These are phyloP conservation scores for Stentor roeselii DNA, from an alignment of 73 alveolate genomes.

Conservation along the genomic window DNA sequence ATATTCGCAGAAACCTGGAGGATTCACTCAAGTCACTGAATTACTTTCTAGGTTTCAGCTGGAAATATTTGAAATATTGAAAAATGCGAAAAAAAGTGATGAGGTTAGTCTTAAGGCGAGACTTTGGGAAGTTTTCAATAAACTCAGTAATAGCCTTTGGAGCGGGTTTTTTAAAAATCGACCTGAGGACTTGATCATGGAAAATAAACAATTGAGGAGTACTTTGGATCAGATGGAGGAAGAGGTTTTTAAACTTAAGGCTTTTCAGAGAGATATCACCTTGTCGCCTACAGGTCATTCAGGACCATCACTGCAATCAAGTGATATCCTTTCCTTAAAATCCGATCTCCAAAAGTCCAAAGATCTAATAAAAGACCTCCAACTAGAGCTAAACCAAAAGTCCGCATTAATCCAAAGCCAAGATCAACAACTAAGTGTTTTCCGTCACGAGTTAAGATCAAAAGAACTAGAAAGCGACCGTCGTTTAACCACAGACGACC, in stretches of 20 bases:
- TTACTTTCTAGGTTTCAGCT: neutral
- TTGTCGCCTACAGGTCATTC: too few relatives aligned
- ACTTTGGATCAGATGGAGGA: neutral
- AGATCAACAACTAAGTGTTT: neutral
- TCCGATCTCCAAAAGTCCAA: conserved; percentile 1
- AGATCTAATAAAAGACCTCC: neutral
- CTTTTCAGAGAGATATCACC: neutral
- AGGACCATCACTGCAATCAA: too few relatives aligned
- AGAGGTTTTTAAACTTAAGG: neutral
- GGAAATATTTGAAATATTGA: neutral
- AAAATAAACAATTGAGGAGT: neutral
- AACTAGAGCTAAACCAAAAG: neutral
- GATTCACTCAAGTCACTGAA: neutral
- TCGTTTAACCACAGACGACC: neutral
- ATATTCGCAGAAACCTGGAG: neutral
- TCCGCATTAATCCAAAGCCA: neutral
- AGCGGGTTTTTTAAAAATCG: neutral
- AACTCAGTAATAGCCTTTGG: neutral
- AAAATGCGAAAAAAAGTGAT: neutral
- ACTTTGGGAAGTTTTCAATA: neutral
- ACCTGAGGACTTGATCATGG: neutral
- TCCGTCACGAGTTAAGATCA: neutral
- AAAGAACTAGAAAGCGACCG: neutral
- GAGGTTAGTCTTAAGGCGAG: conserved; percentile 10
- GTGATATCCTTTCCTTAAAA: neutral